A percentile compares a stretch with the other conserved stretches of the same genome.
phyloP scores from a whole-genome alignment of 1,284 basidiomycete species.

The Coriolopsis trogii region DNA sequence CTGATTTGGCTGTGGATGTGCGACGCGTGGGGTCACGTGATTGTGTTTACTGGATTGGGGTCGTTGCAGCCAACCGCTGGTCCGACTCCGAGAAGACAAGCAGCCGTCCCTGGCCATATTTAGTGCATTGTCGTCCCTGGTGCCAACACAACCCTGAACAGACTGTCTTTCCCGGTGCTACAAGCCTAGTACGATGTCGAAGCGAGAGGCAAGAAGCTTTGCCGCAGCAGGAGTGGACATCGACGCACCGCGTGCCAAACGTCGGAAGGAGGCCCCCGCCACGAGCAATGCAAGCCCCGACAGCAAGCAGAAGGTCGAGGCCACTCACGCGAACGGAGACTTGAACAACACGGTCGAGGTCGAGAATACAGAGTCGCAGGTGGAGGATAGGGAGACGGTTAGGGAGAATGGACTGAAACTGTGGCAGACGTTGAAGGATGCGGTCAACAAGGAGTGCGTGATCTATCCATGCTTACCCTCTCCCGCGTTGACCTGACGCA shows the following conservation, averaged over 20 bases:
- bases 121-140: constrained; percentile 17
- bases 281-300: constrained; percentile 27
- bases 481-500: constrained; percentile 33
- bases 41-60: constrained; percentile 17
- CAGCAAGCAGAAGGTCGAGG: constrained; percentile 22
- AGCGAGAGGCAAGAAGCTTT: constrained; percentile 60
- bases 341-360: constrained; percentile 28
- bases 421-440: constrained; percentile 78
- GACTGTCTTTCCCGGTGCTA: constrained; percentile 5
- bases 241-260: constrained; percentile 68
- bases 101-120: constrained; percentile 15
- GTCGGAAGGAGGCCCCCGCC: constrained; percentile 59
- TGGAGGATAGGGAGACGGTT: constrained; percentile 45
- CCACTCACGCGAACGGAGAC: constrained; percentile 29
- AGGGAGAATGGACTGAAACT: constrained; percentile 65
- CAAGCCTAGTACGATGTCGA: constrained; percentile 51
- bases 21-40: constrained; percentile 25
- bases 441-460: constrained; percentile 82
- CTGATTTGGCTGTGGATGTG: not conserved
- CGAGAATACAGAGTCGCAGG: constrained; percentile 27
- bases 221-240: constrained; percentile 51
- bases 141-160: constrained; percentile 13
- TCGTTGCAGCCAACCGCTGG: constrained; percentile 10
- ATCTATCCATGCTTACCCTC: constrained; percentile 34
- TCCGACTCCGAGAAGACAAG: constrained; percentile 6